Evolutionary conservation across 2,329 filamentous ascomycete species (phyloP).

Genomic region (Apiospora saccharicola): DNA sequence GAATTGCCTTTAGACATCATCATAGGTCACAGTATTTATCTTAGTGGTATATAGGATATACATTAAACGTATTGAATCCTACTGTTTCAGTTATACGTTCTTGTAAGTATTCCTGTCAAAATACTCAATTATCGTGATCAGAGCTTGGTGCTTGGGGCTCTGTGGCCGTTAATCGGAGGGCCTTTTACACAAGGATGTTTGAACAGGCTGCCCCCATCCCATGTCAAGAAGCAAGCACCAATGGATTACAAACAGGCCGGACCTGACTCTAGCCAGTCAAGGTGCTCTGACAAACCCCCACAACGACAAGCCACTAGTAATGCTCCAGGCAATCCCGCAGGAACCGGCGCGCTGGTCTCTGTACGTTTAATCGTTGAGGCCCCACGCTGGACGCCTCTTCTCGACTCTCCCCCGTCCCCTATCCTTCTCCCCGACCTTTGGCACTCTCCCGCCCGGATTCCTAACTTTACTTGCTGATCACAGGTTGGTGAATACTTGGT

Average conservation of each 20-base stretch:
- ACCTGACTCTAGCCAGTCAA: not conserved
- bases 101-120: not conserved
- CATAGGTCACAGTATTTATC: not conserved
- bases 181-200: not conserved
- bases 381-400: constrained; percentile 5
- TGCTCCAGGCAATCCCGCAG: constrained; percentile 14
- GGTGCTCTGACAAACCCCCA: constrained; percentile 20
- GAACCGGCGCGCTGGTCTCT: constrained; percentile 5
- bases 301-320: constrained; percentile 13
- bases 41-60: not conserved
- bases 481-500: not conserved
- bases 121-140: not conserved
- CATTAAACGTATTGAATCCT: not conserved
- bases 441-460: not conserved
- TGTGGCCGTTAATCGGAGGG: not conserved
- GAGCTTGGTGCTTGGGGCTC: not conserved
- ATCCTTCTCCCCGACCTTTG: not conserved
- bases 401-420: not conserved
- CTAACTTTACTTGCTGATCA: not conserved
- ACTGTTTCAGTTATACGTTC: not conserved
- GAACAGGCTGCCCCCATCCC: not conserved
- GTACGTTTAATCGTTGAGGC: constrained; percentile 18
- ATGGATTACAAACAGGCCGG: not conserved
- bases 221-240: not conserved
- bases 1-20: not conserved